Evolutionary conservation across 176 grass and related monocot genomes (phyloP).

Genomic region (Avena atlantica): DNA sequence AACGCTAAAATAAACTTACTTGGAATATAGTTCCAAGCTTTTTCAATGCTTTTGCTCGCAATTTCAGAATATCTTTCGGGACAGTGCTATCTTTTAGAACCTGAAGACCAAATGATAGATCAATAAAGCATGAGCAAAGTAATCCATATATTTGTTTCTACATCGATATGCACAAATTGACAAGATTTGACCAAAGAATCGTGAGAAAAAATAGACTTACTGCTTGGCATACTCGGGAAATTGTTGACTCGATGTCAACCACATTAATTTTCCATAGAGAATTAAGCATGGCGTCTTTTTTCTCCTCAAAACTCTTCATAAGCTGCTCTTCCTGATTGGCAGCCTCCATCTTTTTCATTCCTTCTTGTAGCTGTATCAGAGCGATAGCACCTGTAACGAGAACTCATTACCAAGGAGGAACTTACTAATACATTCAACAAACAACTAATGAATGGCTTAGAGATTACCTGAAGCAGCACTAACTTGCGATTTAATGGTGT

Average conservation of each 20-base stretch:
- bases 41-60: conserved; percentile 78
- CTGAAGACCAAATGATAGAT: conserved; percentile 49
- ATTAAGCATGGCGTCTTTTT: conserved; percentile 88
- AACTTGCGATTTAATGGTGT: conserved; percentile 95
- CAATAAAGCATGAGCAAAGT: conserved; percentile 1
- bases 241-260: conserved; percentile 88
- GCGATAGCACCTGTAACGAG: conserved; percentile 72
- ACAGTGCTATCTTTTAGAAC: conserved; percentile 83
- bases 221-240: conserved; percentile 83
- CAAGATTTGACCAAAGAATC: conserved; percentile 1
- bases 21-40: conserved; percentile 96
- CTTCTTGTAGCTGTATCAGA: conserved; percentile 91
- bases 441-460: conserved; percentile 23
- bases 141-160: not conserved
- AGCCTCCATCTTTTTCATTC: conserved; percentile 78
- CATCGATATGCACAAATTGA: not conserved
- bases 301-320: conserved; percentile 77
- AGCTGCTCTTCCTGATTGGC: conserved; percentile 71
- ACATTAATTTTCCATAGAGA: conserved; percentile 99
- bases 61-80: conserved; percentile 80
- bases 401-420: conserved; percentile 25
- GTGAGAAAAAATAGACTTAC: conserved; percentile 46
- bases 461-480: conserved; percentile 92
- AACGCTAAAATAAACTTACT: conserved; percentile 52
- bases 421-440: not conserved